Percentiles rank a stretch among this genome's conserved stretches.
Evolutionary conservation across 768 basidiomycete genomes (phyloP).

Genomic region (Megacollybia marginata): DNA sequence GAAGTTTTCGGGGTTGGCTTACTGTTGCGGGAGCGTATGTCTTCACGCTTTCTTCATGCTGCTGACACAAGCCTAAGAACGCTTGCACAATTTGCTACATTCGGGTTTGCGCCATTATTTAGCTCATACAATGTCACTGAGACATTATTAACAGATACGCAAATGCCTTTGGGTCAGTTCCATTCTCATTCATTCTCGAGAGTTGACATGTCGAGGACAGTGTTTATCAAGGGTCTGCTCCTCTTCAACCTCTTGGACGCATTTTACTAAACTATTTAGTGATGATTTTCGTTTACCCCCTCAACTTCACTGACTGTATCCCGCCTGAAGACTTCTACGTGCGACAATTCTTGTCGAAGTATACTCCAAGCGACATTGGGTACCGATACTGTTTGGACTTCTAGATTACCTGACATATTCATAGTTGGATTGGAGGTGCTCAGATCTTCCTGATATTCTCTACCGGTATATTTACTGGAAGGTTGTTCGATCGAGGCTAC

Average conservation of each 20-base stretch:
- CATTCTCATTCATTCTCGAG: neutral
- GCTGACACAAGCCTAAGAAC: too few relatives aligned
- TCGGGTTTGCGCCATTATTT: neutral
- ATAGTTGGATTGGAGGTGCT: constrained; percentile 23
- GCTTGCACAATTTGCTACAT: neutral
- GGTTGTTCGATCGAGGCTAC: constrained; percentile 35
- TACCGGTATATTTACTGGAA: constrained; percentile 28
- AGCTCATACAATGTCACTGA: too few relatives aligned
- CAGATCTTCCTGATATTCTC: constrained; percentile 34
- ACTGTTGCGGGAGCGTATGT: too few relatives aligned
- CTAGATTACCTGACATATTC: neutral
- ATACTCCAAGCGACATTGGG: constrained; percentile 14
- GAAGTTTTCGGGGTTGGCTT: too few relatives aligned
- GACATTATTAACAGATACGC: too few relatives aligned
- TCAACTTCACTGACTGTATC: neutral
- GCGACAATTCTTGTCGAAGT: constrained; percentile 14
- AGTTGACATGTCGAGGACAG: neutral
- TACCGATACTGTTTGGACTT: constrained; percentile 1
- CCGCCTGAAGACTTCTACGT: constrained; percentile 10
- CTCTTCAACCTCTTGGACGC: neutral
- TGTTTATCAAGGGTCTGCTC: constrained; percentile 1
- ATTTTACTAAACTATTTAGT: neutral
- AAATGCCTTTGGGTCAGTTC: neutral
- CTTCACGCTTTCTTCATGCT: too few relatives aligned
- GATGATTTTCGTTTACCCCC: too few relatives aligned